phyloP scores from a whole-genome alignment of 148 eudicot species.

The Vaccinium vitisidaea region DNA sequence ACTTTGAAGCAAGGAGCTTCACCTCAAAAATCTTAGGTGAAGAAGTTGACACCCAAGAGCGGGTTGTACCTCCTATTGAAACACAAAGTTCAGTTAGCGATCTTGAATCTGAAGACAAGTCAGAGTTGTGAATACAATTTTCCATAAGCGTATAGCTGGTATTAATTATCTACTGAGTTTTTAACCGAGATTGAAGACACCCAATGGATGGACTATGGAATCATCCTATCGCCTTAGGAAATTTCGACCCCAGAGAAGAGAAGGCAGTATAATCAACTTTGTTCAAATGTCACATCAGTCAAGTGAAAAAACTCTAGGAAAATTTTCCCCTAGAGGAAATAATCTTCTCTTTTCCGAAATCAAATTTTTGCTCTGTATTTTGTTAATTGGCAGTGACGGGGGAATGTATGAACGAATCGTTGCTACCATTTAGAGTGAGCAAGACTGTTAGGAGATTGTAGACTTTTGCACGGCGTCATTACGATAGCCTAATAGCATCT shows the following conservation, averaged over 20 bases:
- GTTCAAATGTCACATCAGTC: background rate
- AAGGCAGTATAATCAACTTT: background rate
- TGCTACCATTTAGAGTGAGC: background rate
- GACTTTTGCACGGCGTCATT: background rate
- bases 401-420: background rate
- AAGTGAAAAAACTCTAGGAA: background rate
- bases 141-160: background rate
- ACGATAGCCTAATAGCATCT: background rate
- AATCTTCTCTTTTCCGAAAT: background rate
- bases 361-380: background rate
- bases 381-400: background rate
- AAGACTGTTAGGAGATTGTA: background rate
- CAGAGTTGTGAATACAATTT: slow-evolving; percentile 51
- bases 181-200: background rate
- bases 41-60: slow-evolving; percentile 45
- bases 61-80: slow-evolving; percentile 27
- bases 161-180: background rate
- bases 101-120: slow-evolving; percentile 39
- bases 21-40: slow-evolving; percentile 78
- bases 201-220: background rate
- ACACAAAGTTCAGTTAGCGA: slow-evolving; percentile 11
- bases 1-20: slow-evolving; percentile 72
- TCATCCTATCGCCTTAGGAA: background rate
- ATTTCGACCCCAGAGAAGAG: background rate
- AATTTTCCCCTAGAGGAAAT: background rate